Conservation (phyloP, 331 rosid species). For the Quercus tomentella region DNA sequence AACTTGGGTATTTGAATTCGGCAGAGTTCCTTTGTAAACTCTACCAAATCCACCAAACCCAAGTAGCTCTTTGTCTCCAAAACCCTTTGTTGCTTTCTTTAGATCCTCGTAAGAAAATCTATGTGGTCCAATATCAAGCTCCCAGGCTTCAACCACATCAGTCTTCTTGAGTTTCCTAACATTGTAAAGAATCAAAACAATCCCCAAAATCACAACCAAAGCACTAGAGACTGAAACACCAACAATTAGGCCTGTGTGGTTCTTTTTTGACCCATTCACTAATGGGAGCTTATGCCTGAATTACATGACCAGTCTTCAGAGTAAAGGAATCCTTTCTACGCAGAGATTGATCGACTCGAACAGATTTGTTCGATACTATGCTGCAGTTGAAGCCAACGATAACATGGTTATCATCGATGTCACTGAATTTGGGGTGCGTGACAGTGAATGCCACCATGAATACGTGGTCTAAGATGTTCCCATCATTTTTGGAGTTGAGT, state of each 20-base stretch:
- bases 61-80: constrained; percentile 37
- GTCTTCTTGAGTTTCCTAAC: constrained; percentile 27
- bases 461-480: constrained; percentile 52
- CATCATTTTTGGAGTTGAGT: constrained; percentile 30
- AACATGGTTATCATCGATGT: constrained; percentile 62
- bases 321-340: constrained; percentile 15
- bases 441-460: constrained; percentile 66
- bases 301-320: constrained; percentile 40
- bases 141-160: constrained; percentile 64
- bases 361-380: constrained; percentile 26
- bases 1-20: constrained; percentile 24
- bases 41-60: constrained; percentile 39
- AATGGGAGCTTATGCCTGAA: constrained; percentile 14
- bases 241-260: neutral
- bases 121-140: constrained; percentile 62
- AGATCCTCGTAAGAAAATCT: constrained; percentile 56
- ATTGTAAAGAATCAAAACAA: constrained; percentile 2
- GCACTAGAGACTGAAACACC: neutral
- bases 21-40: constrained; percentile 37
- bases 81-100: constrained; percentile 28
- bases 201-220: neutral
- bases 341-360: constrained; percentile 21
- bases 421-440: constrained; percentile 46
- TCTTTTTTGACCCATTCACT: neutral
- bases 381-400: constrained; percentile 39